These are phyloP conservation scores for Hypocrella siamensis DNA, from an alignment of 2,329 filamentous ascomycete species.

Conservation along the genomic window DNA sequence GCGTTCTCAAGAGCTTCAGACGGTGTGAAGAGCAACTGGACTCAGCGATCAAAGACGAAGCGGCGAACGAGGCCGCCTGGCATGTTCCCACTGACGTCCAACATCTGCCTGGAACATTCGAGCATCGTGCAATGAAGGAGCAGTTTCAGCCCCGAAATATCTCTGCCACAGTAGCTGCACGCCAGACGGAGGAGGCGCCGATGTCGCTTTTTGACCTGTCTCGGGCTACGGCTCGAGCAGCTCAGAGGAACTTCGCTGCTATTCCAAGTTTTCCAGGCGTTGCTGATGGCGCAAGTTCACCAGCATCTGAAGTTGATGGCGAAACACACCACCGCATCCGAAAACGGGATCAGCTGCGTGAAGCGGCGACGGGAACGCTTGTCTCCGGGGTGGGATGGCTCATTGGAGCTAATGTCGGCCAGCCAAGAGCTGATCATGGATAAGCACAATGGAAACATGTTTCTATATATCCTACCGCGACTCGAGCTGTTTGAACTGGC, in stretches of 20 bases:
- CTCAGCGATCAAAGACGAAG: constrained; percentile 48
- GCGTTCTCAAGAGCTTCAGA: constrained; percentile 60
- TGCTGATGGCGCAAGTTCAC: constrained; percentile 5
- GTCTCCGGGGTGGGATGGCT: constrained; percentile 54
- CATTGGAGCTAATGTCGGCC: constrained; percentile 35
- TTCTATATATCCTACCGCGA: too few relatives aligned
- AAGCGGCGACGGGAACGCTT: constrained; percentile 50
- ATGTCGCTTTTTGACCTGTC: constrained; percentile 52
- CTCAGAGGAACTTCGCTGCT: constrained; percentile 40
- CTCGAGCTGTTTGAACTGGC: too few relatives aligned
- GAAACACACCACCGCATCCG: constrained; percentile 29
- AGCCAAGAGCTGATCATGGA: too few relatives aligned
- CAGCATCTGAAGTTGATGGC: constrained; percentile 10
- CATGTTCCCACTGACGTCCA: constrained; percentile 47
- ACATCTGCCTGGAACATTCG: constrained; percentile 40
- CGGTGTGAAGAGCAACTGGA: constrained; percentile 67
- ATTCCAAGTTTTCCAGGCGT: constrained; percentile 32
- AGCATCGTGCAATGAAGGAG: constrained; percentile 11
- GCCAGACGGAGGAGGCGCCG: constrained; percentile 36
- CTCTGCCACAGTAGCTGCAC: constrained; percentile 17
- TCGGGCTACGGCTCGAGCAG: constrained; percentile 41
- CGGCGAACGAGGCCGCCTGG: constrained; percentile 53
- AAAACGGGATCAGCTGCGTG: constrained; percentile 57
- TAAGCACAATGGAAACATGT: too few relatives aligned
- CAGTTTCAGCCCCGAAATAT: constrained; percentile 15